Evolutionary conservation across 2,329 filamentous ascomycete genomes (phyloP), one percentile per base, ranked within the genome.

Genomic region (Microcyclosporella mali): DNA sequence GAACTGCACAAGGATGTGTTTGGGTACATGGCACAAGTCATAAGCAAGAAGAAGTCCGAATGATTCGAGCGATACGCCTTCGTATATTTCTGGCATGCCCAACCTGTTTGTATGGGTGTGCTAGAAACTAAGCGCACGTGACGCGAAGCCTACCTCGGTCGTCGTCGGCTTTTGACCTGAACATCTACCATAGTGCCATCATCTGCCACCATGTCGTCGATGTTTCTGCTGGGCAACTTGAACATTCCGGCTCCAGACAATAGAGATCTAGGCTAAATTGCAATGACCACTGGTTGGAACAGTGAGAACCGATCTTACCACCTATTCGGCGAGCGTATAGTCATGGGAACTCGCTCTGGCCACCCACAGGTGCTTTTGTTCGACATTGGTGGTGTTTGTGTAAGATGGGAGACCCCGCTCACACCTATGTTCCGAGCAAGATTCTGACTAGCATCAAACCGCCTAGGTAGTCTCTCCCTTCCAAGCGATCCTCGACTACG

Each of bases 351-450:
- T 43, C 15, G 18, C 25, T 39, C 41, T 17, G 39, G 35, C 21
- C 53, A 53, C 39, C 85, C 85, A 21, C 84, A 85, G 56, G 85
- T 86, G 42, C 70, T 94, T 25, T 73, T 98, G 16, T 97, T 97
- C 65, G 92, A 98, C 67, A 92, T 98, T 55, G 92, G 92, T 30
- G 92, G 92, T 49, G 92, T 98, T 56, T 94, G 88, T 74, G 87
- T 81, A 47, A 40, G 33, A 46, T 12, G 1, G 16, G 12, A 18
- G 35, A 7, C 9, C 25, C 10, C 34, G n/a, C 18, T 12, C 34
- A n/a, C n/a, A n/a, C n/a, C n/a, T n/a, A n/a, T n/a, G n/a, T n/a
- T n/a, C n/a, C 27, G 7, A 39, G 4, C 15, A 31, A 39, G 15
- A 27, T 15, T 17, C 16, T 31, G n/a, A 17, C 15, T 18, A 17